A percentile compares a stretch with the other conserved stretches of the same genome.
Evolutionary conservation across 2,329 filamentous ascomycete genomes (phyloP).

Genomic region (Ascocoryne sarcoides): DNA sequence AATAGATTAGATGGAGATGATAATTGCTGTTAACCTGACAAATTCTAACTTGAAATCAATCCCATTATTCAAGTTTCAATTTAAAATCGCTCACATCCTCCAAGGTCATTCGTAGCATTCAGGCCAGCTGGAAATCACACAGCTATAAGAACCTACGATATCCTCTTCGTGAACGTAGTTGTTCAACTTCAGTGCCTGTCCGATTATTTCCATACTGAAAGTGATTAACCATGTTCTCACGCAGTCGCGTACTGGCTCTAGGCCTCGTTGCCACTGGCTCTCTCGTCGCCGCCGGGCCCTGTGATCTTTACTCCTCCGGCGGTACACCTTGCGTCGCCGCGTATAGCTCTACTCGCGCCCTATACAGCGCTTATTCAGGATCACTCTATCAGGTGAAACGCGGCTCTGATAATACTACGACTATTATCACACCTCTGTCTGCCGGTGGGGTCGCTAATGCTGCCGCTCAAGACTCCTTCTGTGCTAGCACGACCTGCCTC

Average conservation of each 20-base stretch:
- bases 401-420: slow-evolving; percentile 37
- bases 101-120: too few species aligned
- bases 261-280: slow-evolving; percentile 30
- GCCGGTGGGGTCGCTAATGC: slow-evolving; percentile 56
- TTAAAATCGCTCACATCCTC: too few species aligned
- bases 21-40: background rate
- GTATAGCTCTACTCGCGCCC: slow-evolving; percentile 54
- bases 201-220: slow-evolving; percentile 6
- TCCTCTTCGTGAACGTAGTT: background rate
- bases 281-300: slow-evolving; percentile 45
- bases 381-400: slow-evolving; percentile 52
- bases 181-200: background rate
- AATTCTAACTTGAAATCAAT: background rate
- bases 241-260: slow-evolving; percentile 18
- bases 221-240: slow-evolving; percentile 28
- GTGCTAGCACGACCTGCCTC: slow-evolving; percentile 49
- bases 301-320: slow-evolving; percentile 51
- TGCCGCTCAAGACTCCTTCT: slow-evolving; percentile 52
- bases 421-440: slow-evolving; percentile 35
- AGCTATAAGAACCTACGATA: slow-evolving; percentile 1
- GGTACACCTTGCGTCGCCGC: slow-evolving; percentile 56
- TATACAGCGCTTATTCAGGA: slow-evolving; percentile 45
- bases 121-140: slow-evolving; percentile 1
- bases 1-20: slow-evolving; percentile 8
- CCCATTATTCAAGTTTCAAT: too few species aligned